Percentiles rank a stretch among this genome's conserved stretches.
phyloP scores from a whole-genome alignment of 208 protist genomes.

The Acanthamoeba healyi region DNA sequence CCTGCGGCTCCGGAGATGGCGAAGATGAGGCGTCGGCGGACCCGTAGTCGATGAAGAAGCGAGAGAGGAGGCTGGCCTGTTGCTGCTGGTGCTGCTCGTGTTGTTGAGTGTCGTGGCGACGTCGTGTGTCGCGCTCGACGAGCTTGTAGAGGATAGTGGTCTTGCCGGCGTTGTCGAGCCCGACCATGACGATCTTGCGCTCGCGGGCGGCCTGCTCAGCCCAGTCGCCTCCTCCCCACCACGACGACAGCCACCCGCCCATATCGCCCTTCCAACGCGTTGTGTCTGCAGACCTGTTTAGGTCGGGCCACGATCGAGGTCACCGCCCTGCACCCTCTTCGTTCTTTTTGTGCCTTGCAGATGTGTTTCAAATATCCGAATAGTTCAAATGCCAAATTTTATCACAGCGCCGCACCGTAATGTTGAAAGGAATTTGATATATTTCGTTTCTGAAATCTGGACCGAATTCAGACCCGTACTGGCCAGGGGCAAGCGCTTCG shows the following conservation, averaged over 20 bases:
- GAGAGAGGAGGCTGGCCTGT: background rate
- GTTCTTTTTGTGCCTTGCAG: too few species aligned
- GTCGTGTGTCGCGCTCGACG: background rate
- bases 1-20: constrained; percentile 73
- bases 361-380: too few species aligned
- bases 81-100: background rate
- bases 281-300: background rate
- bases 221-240: constrained; percentile 88
- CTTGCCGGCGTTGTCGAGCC: constrained; percentile 99
- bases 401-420: too few species aligned
- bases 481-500: too few species aligned
- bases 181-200: constrained; percentile 97
- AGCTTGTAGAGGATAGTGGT: constrained; percentile 93
- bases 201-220: too few species aligned
- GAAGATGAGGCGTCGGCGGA: background rate
- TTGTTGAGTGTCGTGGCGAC: constrained; percentile 2
- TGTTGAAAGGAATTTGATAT: too few species aligned
- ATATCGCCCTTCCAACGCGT: background rate
- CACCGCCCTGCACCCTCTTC: too few species aligned
- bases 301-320: too few species aligned
- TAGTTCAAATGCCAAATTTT: too few species aligned
- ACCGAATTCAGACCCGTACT: too few species aligned
- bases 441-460: too few species aligned
- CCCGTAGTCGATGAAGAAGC: background rate
- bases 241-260: constrained; percentile 45